Evolutionary conservation across 305 asterid species (phyloP), one percentile per base, ranked within the genome.

Genomic region (Ajuga reptans): DNA sequence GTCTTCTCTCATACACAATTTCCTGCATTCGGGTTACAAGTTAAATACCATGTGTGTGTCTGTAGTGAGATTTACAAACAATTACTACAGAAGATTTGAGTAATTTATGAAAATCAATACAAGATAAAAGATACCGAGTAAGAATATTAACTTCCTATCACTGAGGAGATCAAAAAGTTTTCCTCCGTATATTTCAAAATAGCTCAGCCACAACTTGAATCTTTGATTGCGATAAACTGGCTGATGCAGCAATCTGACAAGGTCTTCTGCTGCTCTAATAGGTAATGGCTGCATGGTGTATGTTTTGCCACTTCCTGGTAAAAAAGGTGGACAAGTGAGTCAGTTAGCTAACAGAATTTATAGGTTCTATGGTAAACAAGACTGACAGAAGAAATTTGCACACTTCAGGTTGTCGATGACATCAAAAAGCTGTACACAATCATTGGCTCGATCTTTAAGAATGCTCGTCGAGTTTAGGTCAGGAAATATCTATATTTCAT

Each of bases 241-340:
- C 84, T 89, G 98, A 67, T 83, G 90, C 71, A 94, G 75, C 84
- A 84, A 81, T 78, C 95, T 84, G 75, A 91, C 87, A 76, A 94
- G 89, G 78, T 94, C 95, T 78, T 86, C 97, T 47, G 90, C 96
- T 74, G 98, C 99, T 84, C 98, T 85, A 37, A 94, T 87, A 69
- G 99, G 99, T 74, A 94, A 79, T 56, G 99, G 99, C 83, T 94
- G 98, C 99, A 94, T 94, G 47, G 97, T 94, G 81, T 80, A 94
- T 61, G 98, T 94, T 86, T 94, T 94, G 62, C 99, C 99, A 85
- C 99, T 94, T 68, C 99, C 97, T 94, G 81, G 59, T 65, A 56
- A 55, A 33, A 53, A 50, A 62, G 51, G 66, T 60, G 39, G 31
- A 59, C 43, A 70, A 65, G 59, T 5, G 69, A 65, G 69, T 60